Percentiles rank a stretch among this genome's conserved stretches.
Conservation (phyloP, 2,329 filamentous ascomycete species). For the Beauveria australis region DNA sequence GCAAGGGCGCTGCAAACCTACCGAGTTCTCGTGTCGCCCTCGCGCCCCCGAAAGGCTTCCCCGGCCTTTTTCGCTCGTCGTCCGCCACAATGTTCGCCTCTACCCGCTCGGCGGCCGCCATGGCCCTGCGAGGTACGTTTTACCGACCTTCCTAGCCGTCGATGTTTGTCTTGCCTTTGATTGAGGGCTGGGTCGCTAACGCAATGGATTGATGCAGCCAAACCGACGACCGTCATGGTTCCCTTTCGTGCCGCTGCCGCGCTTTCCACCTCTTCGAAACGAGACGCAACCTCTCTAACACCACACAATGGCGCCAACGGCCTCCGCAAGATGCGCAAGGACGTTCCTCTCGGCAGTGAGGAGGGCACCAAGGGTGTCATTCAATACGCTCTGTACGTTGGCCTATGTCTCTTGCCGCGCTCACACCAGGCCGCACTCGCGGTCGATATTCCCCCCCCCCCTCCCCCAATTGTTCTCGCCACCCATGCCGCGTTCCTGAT, state of each 20-base stretch:
- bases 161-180: neutral
- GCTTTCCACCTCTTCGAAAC: slow-evolving; percentile 57
- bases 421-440: neutral
- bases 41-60: neutral
- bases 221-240: slow-evolving; percentile 54
- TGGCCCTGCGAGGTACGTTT: slow-evolving; percentile 43
- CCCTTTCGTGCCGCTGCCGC: slow-evolving; percentile 56
- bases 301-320: slow-evolving; percentile 45
- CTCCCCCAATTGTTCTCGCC: neutral
- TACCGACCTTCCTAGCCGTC: neutral
- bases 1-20: neutral
- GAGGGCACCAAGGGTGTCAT: slow-evolving; percentile 70
- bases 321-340: slow-evolving; percentile 51
- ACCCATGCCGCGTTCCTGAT: neutral
- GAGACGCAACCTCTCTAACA: slow-evolving; percentile 51
- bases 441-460: neutral
- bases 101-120: slow-evolving; percentile 42
- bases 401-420: neutral
- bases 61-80: slow-evolving; percentile 1
- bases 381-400: slow-evolving; percentile 77
- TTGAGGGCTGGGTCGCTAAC: neutral
- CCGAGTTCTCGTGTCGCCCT: neutral
- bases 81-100: slow-evolving; percentile 36
- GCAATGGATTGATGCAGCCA: slow-evolving; percentile 39
- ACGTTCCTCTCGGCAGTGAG: slow-evolving; percentile 71